These are phyloP conservation scores for Pythium periplocum DNA, from an alignment of 352 stramenopile genomes.

Conservation along the genomic window DNA sequence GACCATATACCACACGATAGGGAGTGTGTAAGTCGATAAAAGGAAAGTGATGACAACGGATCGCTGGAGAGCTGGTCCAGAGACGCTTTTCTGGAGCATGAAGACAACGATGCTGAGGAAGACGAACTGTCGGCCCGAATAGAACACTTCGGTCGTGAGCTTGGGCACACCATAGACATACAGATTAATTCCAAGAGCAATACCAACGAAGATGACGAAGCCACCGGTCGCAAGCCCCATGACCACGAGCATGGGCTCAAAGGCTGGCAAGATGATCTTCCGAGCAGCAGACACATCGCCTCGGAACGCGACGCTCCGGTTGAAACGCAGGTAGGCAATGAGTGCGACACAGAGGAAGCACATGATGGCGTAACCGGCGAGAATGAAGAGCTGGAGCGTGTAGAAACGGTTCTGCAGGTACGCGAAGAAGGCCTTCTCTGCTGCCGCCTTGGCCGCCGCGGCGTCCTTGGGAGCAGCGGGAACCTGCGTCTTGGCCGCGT, in stretches of 20 bases:
- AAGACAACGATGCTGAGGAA: conserved; percentile 43
- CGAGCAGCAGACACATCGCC: conserved; percentile 32
- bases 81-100: conserved; percentile 50
- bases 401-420: conserved; percentile 8
- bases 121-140: conserved; percentile 37
- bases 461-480: too few relatives aligned
- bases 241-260: conserved; percentile 46
- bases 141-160: conserved; percentile 25
- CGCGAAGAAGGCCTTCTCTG: too few relatives aligned
- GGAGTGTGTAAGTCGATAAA: conserved; percentile 35
- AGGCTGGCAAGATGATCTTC: conserved; percentile 42
- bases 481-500: too few relatives aligned
- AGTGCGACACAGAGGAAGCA: conserved; percentile 23
- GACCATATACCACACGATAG: conserved; percentile 29
- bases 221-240: conserved; percentile 18
- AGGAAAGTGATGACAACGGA: conserved; percentile 23
- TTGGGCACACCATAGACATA: conserved; percentile 15
- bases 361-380: conserved; percentile 7
- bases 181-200: conserved; percentile 16
- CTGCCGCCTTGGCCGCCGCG: too few relatives aligned
- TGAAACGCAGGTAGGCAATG: conserved; percentile 42
- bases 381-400: conserved; percentile 1
- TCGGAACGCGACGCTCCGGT: conserved; percentile 29
- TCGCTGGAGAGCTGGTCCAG: conserved; percentile 32
- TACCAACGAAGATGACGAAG: conserved; percentile 31